A percentile compares a stretch with the other conserved stretches of the same genome.
phyloP scores from a whole-genome alignment of 805 yeast species.

The Nakazawaea wickerhamii region DNA sequence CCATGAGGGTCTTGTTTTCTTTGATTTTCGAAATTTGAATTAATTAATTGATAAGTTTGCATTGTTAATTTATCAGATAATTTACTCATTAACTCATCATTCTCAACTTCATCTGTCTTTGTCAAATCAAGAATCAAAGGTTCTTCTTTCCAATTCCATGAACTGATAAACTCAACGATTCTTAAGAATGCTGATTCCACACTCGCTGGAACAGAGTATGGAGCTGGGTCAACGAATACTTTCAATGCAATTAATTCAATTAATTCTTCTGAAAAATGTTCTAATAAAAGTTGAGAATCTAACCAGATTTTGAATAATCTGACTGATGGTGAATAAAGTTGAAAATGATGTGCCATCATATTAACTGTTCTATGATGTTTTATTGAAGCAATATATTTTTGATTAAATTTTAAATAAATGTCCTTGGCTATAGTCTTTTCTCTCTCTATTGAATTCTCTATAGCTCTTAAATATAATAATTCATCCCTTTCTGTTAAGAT shows the following conservation, averaged over 20 bases:
- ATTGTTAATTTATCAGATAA: conserved; percentile 59
- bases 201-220: conserved; percentile 77
- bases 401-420: conserved; percentile 58
- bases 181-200: conserved; percentile 78
- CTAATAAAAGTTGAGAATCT: conserved; percentile 68
- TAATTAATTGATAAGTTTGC: conserved; percentile 55
- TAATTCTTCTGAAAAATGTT: conserved; percentile 72
- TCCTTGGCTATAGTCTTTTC: conserved; percentile 53
- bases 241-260: conserved; percentile 78
- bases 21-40: conserved; percentile 57
- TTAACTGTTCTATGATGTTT: conserved; percentile 80
- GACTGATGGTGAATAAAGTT: conserved; percentile 71
- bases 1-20: conserved; percentile 81
- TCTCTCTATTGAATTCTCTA: conserved; percentile 57
- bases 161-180: conserved; percentile 59
- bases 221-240: conserved; percentile 82
- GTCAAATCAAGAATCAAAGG: conserved; percentile 77
- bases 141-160: conserved; percentile 94
- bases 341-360: conserved; percentile 64
- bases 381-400: conserved; percentile 58
- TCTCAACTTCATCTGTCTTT: conserved; percentile 36
- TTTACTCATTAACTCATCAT: conserved; percentile 32
- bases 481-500: conserved; percentile 84
- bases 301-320: conserved; percentile 88
- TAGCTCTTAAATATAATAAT: conserved; percentile 63